These are phyloP conservation scores for Leishmania martiniquensis DNA, from an alignment of 208 protist species.

Conservation along the genomic window DNA sequence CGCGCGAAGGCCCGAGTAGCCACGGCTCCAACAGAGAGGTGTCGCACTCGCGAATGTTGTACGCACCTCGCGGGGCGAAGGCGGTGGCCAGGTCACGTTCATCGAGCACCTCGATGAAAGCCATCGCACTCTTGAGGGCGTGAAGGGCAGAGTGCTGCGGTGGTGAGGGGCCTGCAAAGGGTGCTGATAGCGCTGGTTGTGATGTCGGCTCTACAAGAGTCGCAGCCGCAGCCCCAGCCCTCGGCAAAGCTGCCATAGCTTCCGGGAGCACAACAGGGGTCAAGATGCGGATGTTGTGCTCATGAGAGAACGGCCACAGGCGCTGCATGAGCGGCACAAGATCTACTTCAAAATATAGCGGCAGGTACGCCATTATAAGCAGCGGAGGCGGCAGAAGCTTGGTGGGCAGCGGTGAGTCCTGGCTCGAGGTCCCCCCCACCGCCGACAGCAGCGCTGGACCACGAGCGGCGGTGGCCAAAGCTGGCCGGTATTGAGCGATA, in stretches of 20 bases:
- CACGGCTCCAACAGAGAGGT: constrained; percentile 27
- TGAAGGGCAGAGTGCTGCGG: neutral
- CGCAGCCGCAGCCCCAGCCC: neutral
- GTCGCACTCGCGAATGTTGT: constrained; percentile 53
- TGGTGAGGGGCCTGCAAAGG: neutral
- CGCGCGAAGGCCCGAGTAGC: constrained; percentile 14
- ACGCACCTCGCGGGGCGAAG: constrained; percentile 47
- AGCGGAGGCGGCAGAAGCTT: constrained; percentile 20
- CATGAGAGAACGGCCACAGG: constrained; percentile 41
- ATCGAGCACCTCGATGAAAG: constrained; percentile 68
- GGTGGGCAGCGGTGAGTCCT: neutral
- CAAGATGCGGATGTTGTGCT: constrained; percentile 26
- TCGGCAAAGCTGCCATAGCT: neutral
- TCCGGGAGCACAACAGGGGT: constrained; percentile 37
- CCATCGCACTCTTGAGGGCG: constrained; percentile 46
- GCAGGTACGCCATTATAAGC: constrained; percentile 64
- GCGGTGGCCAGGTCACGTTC: constrained; percentile 40
- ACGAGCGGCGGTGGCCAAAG: neutral
- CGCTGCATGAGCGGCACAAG: constrained; percentile 53
- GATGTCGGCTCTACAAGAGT: neutral
- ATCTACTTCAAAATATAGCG: constrained; percentile 81
- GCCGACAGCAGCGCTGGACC: neutral
- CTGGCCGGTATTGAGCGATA: constrained; percentile 6
- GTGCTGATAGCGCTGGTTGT: neutral
- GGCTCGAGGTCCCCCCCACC: neutral